Evolutionary conservation across 441 rosid species (phyloP).

Genomic region (Bruguiera hainesii): DNA sequence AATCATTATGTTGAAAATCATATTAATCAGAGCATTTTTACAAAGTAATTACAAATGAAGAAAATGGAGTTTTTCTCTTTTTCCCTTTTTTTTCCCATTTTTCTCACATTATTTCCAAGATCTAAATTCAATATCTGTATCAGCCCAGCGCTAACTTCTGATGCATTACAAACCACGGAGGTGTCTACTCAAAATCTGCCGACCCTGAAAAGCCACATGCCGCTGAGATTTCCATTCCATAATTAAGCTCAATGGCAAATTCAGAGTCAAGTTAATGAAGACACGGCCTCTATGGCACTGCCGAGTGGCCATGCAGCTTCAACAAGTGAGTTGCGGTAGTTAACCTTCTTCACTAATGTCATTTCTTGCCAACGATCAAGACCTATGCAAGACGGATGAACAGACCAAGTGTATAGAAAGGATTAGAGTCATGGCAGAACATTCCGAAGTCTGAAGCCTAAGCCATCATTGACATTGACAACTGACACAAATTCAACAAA

Average conservation of each 20-base stretch:
- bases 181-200: slow-evolving; percentile 1
- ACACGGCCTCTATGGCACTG: slow-evolving; percentile 96
- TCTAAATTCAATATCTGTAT: slow-evolving; percentile 24
- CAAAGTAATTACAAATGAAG: slow-evolving; percentile 35
- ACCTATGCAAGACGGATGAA: slow-evolving; percentile 36
- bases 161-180: slow-evolving; percentile 11
- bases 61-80: slow-evolving; percentile 19
- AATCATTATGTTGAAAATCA: slow-evolving; percentile 21
- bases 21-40: slow-evolving; percentile 19
- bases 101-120: slow-evolving; percentile 25
- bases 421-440: slow-evolving; percentile 2
- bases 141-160: slow-evolving; percentile 11
- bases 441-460: no score
- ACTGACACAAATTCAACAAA: neutral
- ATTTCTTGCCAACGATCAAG: slow-evolving; percentile 74
- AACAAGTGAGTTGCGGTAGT: slow-evolving; percentile 56
- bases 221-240: slow-evolving; percentile 1
- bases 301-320: slow-evolving; percentile 99
- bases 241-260: neutral
- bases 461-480: neutral
- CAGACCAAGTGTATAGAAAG: neutral
- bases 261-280: slow-evolving; percentile 30
- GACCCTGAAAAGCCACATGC: slow-evolving; percentile 13
- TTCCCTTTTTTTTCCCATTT: neutral
- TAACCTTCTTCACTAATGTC: slow-evolving; percentile 79